Base-by-base conservation (phyloP, 768 basidiomycete genomes). In the Peribolospora baueri region DNA sequence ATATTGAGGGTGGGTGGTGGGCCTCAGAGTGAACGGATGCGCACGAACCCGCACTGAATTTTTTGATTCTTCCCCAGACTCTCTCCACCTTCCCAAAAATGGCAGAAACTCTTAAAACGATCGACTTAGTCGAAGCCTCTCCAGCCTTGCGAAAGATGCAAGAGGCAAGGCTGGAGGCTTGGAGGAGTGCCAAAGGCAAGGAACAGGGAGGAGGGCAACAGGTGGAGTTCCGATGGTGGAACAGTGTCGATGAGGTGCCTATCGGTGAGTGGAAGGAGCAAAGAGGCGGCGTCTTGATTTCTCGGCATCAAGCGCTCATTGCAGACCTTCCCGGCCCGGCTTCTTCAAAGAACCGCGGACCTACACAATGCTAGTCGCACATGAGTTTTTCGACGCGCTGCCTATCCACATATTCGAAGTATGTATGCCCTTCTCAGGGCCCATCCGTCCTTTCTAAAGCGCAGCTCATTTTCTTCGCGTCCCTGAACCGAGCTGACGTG, bases 331-430 rank as follows among this genome's bases (percentile, higher is more conserved):
- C 25, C 25, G 25, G 25, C 25, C 25, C 25, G 25, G 25, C 3
- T 9, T 13, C 53, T 45, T 47, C 8, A 38, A 40, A 47, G 53
- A 39, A 40, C 54, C 25, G 43, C 38, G 14, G 41, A n/a, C 49
- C 5, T 95, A 79, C 66, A 88, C 87, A 0, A 78, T 93, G 71
- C 66, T 93, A 36, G 70, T 95, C 11, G 93, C 93, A 0, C 90
- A 98, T 67, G 93, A 97, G 64, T 91, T 97, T 69, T 97, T 98
- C 59, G 93, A 97, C 65, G 90, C 90, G 0, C 72, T 98, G 48
- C 91, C 93, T 0, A 79, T 95, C 50, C 84, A 93, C 66, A 70
- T 88, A 43, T 70, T 97, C 43, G 79, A 91, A 72, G 88, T 86
- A 59, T 25, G 25, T 25, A 25, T 25, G 25, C 25, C 25, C 25